Evolutionary conservation across 129 eudicot genomes (phyloP), one percentile per base, ranked within the genome.

Genomic region (Tanacetum coccineum): DNA sequence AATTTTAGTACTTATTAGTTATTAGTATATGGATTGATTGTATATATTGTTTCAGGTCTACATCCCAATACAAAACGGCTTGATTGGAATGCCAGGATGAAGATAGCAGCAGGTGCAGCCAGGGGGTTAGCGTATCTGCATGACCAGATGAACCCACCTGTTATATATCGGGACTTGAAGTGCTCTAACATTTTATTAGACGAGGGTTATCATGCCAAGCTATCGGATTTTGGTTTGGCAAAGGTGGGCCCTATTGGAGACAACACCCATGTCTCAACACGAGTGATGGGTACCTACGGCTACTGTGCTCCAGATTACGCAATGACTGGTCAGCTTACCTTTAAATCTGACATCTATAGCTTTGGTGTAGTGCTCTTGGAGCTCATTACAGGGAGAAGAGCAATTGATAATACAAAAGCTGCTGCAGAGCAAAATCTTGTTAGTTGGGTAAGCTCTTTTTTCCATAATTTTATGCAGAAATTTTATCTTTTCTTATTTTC

Each of bases 231-330:
- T 65, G 98, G 96, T 22, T 68, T 93, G 76, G 98, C 98, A 51
- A 88, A 88, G 73, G 91, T 88, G 73, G 96, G 96, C 49, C 98
- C 98, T 12, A 70, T 74, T 6, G 98, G 98, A n/a, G 96, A 88
- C 51, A 70, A 93, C 57, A 93, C 98, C 46, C 98, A 93, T 81
- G 98, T 88, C 42, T 93, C 95, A 17, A 93, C 96, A 39, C 79
- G 98, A 58, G 98, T 92, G 75, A 92, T 88, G 98, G 98, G 98
- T 60, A 92, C 98, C 4, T 92, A 92, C 13, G 96, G 98, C 3
- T 92, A 92, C 59, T 92, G 98, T 80, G 98, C 97, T 45, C 98
- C 96, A 12, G 96, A 92, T 56, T 92, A 92, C 67, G 98, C 98
- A 49, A 83, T 88, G 98, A 87, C 96, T 6, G 98, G 98, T 53